Evolutionary conservation across 2,329 filamentous ascomycete genomes (phyloP), one percentile per base, ranked within the genome.

Genomic region (Phaeosphaeria sp.): DNA sequence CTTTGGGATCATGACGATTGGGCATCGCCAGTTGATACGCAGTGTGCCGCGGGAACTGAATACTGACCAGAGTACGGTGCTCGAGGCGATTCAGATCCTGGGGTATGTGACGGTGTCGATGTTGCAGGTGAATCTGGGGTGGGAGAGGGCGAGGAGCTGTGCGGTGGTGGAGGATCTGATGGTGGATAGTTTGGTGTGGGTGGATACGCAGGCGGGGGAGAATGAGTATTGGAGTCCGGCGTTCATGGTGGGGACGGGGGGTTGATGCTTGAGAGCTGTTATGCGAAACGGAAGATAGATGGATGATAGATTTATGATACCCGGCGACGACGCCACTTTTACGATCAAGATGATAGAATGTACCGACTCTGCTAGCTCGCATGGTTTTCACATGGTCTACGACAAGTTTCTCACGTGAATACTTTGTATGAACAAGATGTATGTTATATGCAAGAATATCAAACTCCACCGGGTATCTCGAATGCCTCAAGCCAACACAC

Each of bases 1-100:
- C 18, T 97, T 97, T 78, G 90, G 88, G 24, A 89, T 97, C 56
- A 85, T 97, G 63, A 88, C 85, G 53, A 91, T 99, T 59, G 95
- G 95, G 7, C 88, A 88, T 64, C 91, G 91, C 72, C 87, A 91
- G 60, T 95, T 97, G 78, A 94, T 99, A 53, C 87, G 95, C 25
- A 96, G 92, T 3, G 89, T 99, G 42, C 95, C 95, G 1, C 95
- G 96, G 76, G 95, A 99, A 79, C 84, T 99, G 61, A 97, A 96
- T 75, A 93, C 88, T 15, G 95, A 99, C 75, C 95, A 99, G 81
- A 91, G 91, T 49, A 91, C 90, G 2, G 94, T 97, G 13, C 85
- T 99, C 6, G 95, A 98, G 81, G 93, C 91, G 1, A 92, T 92
- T 7, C 92, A 97, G 77, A 83, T 97, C 9, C 82, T 97, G 9